Evolutionary conservation across 2,329 filamentous ascomycete species (phyloP).

Genomic region (Teratosphaeria gauchensis): DNA sequence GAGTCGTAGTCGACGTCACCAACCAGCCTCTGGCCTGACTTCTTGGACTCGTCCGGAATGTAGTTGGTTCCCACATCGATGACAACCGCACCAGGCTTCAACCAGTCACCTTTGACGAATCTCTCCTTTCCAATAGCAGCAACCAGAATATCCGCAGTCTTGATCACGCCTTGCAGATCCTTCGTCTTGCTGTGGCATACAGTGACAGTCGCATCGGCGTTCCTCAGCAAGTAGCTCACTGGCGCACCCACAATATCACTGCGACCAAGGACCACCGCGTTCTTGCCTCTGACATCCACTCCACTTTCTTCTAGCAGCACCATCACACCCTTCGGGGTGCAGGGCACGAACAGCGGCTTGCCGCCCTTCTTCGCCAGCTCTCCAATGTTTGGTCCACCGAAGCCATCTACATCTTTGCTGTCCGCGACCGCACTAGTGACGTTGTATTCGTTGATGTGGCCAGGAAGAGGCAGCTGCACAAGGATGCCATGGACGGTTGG

Average conservation of each 20-base stretch:
- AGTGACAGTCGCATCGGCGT: constrained; percentile 92
- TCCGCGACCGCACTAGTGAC: constrained; percentile 84
- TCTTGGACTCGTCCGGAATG: constrained; percentile 77
- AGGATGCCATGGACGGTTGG: constrained; percentile 79
- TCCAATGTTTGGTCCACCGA: constrained; percentile 87
- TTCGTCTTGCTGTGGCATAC: constrained; percentile 87
- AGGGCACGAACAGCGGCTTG: constrained; percentile 79
- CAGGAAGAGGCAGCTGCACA: constrained; percentile 84
- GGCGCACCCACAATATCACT: constrained; percentile 97
- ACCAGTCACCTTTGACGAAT: constrained; percentile 89
- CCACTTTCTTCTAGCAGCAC: constrained; percentile 75
- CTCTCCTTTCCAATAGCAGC: constrained; percentile 81
- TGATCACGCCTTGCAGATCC: constrained; percentile 63
- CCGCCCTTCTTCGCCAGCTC: constrained; percentile 94
- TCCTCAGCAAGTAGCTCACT: constrained; percentile 89
- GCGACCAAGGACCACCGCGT: constrained; percentile 85
- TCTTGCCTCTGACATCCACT: constrained; percentile 76
- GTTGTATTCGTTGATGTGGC: constrained; percentile 79
- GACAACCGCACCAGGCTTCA: constrained; percentile 89
- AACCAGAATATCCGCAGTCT: constrained; percentile 78
- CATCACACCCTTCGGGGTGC: constrained; percentile 97
- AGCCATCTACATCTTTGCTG: constrained; percentile 97
- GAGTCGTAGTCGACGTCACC: constrained; percentile 91
- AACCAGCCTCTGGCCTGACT: constrained; percentile 83
- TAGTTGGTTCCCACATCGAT: constrained; percentile 98